A percentile compares a stretch with the other conserved stretches of the same genome.
These are phyloP conservation scores for Eucalyptus dawsonii DNA, from an alignment of 345 rosid species.

Conservation along the genomic window DNA sequence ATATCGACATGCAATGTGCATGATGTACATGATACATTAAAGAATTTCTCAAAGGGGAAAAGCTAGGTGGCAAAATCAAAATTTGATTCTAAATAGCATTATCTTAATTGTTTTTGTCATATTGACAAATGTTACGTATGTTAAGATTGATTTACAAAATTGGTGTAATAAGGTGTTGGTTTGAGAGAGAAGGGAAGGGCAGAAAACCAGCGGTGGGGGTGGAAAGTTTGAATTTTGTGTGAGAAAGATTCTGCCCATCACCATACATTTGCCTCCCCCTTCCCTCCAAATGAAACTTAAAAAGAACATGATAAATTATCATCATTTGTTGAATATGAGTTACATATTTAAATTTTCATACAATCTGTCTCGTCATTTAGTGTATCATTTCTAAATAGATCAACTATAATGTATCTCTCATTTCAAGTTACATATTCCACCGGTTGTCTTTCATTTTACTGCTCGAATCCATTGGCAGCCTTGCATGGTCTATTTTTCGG, in stretches of 20 bases:
- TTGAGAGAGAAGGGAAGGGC: not conserved
- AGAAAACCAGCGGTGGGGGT: not conserved
- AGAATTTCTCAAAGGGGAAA: not conserved
- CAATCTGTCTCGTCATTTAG: not conserved
- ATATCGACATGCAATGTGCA: not conserved
- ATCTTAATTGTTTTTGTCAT: no score
- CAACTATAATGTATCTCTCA: not conserved
- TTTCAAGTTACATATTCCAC: not conserved
- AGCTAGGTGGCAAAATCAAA: not conserved
- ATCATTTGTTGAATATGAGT: not conserved
- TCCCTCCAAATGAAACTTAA: not conserved
- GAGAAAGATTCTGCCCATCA: not conserved
- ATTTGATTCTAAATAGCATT: not conserved
- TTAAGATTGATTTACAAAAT: not conserved
- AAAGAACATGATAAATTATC: not conserved
- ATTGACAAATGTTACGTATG: not conserved
- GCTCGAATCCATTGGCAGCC: not conserved
- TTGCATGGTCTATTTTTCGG: not conserved
- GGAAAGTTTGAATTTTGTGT: not conserved
- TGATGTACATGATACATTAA: not conserved
- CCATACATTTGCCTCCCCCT: not conserved
- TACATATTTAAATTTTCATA: not conserved
- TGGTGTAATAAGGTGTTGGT: not conserved
- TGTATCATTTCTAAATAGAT: not conserved
- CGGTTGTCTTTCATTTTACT: no score